Conservation (phyloP, 208 protist species). For the Acanthamoeba quina region DNA sequence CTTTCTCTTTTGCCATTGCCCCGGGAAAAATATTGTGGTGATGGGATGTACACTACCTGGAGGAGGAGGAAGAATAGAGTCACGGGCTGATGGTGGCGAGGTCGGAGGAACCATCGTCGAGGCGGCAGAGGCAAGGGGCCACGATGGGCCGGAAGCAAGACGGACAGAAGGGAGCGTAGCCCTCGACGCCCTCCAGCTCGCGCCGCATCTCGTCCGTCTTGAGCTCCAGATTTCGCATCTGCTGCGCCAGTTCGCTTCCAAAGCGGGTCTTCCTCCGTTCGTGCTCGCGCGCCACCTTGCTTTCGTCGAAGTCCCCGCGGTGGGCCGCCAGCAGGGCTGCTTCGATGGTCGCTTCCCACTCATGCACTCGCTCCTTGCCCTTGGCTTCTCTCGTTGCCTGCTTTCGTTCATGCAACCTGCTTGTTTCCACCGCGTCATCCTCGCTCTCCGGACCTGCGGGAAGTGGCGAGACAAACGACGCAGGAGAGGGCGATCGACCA, state of each 20-base stretch:
- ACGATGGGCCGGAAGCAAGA: not conserved
- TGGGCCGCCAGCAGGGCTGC: not conserved
- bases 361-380: not conserved
- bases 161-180: conserved; percentile 10
- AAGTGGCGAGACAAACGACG: not conserved
- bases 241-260: not conserved
- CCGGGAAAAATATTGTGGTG: not conserved
- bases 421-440: not conserved
- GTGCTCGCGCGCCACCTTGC: conserved; percentile 1
- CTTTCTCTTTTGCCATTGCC: not conserved
- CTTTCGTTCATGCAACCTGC: not conserved
- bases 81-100: not conserved
- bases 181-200: not conserved
- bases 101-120: not conserved
- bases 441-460: conserved; percentile 6
- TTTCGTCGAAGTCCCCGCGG: not conserved
- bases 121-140: not conserved
- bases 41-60: not conserved
- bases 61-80: too few relatives aligned
- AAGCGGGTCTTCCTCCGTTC: not conserved
- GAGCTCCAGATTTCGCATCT: not conserved
- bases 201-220: conserved; percentile 1
- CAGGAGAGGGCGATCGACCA: not conserved
- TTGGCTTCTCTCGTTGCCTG: not conserved
- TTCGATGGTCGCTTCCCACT: not conserved